These are phyloP conservation scores for Letharia lupina DNA, from an alignment of 495 filamentous ascomycete species.

Conservation along the genomic window DNA sequence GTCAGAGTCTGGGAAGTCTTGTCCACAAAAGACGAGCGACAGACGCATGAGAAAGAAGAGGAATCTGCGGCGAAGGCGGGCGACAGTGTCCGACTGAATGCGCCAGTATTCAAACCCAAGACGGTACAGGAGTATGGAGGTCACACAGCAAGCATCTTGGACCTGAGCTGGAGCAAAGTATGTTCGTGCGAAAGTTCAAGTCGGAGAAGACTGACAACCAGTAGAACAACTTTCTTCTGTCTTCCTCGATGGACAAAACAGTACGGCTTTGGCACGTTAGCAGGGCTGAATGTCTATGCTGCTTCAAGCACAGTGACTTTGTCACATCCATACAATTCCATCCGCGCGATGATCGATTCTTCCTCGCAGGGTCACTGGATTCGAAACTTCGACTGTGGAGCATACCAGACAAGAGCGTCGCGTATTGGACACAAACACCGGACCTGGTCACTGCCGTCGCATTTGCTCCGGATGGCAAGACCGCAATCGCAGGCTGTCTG, in stretches of 20 bases:
- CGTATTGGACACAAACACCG: conserved; percentile 71
- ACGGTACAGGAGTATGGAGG: conserved; percentile 73
- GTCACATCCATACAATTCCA: conserved; percentile 94
- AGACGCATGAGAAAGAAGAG: conserved; percentile 61
- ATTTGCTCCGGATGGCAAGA: conserved; percentile 87
- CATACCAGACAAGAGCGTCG: conserved; percentile 92
- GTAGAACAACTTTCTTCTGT: conserved; percentile 90
- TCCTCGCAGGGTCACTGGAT: conserved; percentile 88
- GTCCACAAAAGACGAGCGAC: conserved; percentile 68
- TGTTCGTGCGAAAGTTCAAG: conserved; percentile 12
- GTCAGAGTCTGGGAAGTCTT: conserved; percentile 90
- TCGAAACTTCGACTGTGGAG: conserved; percentile 91
- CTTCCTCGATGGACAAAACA: conserved; percentile 97
- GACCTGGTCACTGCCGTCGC: conserved; percentile 90
- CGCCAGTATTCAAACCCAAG: conserved; percentile 80
- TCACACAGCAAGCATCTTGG: conserved; percentile 80
- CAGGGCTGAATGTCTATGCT: conserved; percentile 78
- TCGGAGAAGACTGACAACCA: conserved; percentile 19
- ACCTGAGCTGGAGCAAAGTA: conserved; percentile 94
- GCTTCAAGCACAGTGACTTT: conserved; percentile 94
- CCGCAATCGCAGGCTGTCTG: conserved; percentile 79
- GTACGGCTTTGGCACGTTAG: conserved; percentile 91
- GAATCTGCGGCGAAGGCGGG: conserved; percentile 44
- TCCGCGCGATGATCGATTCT: conserved; percentile 91
- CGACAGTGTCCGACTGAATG: conserved; percentile 56